phyloP scores from a whole-genome alignment of 768 basidiomycete species.

The Lyophyllum atratum region DNA sequence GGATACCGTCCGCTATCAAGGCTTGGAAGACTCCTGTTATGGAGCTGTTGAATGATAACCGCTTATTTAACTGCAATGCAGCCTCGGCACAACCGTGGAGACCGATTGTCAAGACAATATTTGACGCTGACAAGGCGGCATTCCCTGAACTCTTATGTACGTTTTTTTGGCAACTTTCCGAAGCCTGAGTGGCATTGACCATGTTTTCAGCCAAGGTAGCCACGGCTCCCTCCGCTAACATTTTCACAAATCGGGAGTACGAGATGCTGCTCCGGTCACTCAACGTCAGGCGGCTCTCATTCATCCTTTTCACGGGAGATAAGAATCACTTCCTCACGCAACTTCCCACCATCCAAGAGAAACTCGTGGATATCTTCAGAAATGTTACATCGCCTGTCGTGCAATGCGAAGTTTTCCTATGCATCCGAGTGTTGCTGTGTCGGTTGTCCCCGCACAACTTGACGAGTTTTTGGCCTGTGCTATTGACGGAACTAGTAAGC shows the following conservation, averaged over 20 bases:
- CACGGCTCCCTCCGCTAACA: conserved; percentile 88
- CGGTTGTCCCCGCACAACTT: conserved; percentile 89
- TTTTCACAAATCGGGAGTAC: conserved; percentile 94
- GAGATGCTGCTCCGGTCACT: conserved; percentile 88
- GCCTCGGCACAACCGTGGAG: conserved; percentile 67
- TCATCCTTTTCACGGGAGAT: conserved; percentile 83
- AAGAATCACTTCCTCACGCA: conserved; percentile 90
- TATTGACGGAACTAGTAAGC: conserved; percentile 88
- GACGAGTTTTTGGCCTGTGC: conserved; percentile 95
- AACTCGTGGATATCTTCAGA: conserved; percentile 88
- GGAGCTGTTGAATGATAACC: conserved; percentile 83
- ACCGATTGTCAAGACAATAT: conserved; percentile 73
- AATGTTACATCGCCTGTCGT: conserved; percentile 81
- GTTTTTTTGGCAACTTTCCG: conserved; percentile 29
- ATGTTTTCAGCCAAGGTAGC: conserved; percentile 64
- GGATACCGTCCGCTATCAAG: conserved; percentile 74
- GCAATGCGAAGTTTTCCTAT: conserved; percentile 93
- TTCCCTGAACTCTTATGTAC: conserved; percentile 82
- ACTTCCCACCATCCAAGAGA: conserved; percentile 94
- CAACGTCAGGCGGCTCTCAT: conserved; percentile 85
- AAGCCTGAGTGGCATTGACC: conserved; percentile 31
- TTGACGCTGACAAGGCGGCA: conserved; percentile 85
- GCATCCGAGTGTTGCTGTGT: conserved; percentile 88
- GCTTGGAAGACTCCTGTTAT: conserved; percentile 81
- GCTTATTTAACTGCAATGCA: conserved; percentile 79